A percentile compares a stretch with the other conserved stretches of the same genome.
phyloP scores from a whole-genome alignment of 2,329 filamentous ascomycete genomes.

The Endocalyx cinctus region DNA sequence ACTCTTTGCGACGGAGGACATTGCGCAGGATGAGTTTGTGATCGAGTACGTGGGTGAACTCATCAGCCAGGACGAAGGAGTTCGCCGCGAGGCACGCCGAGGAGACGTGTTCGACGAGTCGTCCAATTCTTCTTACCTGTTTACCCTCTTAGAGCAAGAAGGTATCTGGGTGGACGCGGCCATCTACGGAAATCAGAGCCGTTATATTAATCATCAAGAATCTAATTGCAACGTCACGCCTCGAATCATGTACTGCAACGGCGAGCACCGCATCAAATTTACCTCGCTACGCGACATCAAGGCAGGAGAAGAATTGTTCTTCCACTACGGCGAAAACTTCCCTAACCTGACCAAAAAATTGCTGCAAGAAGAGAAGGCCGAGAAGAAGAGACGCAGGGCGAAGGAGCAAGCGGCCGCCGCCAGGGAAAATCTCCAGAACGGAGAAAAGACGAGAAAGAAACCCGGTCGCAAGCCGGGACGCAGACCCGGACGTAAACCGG shows the following conservation, averaged over 20 bases:
- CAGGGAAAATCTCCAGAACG: constrained; percentile 12
- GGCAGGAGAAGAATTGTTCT: constrained; percentile 73
- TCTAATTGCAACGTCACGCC: constrained; percentile 57
- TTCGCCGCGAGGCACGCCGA: constrained; percentile 59
- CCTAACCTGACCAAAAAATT: constrained; percentile 55
- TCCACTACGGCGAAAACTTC: constrained; percentile 72
- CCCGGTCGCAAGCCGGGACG: constrained; percentile 25
- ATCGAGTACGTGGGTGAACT: constrained; percentile 79
- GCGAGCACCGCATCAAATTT: constrained; percentile 72
- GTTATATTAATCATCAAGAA: constrained; percentile 77
- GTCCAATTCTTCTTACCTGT: constrained; percentile 61
- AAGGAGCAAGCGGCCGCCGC: constrained; percentile 19
- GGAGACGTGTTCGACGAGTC: constrained; percentile 59
- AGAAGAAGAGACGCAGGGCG: constrained; percentile 26
- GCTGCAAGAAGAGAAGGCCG: constrained; percentile 37
- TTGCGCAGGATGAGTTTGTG: constrained; percentile 66
- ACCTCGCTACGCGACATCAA: constrained; percentile 62
- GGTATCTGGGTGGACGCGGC: constrained; percentile 70
- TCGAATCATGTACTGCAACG: constrained; percentile 67
- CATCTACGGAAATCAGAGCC: constrained; percentile 72
- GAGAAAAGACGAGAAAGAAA: constrained; percentile 21
- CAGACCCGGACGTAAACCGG: constrained; percentile 21
- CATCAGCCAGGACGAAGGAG: constrained; percentile 64
- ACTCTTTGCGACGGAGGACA: constrained; percentile 65
- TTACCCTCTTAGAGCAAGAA: constrained; percentile 55